Percentiles rank a stretch among this genome's conserved stretches.
Evolutionary conservation across 2,329 filamentous ascomycete species (phyloP).

Genomic region (Talaromyces sp.): DNA sequence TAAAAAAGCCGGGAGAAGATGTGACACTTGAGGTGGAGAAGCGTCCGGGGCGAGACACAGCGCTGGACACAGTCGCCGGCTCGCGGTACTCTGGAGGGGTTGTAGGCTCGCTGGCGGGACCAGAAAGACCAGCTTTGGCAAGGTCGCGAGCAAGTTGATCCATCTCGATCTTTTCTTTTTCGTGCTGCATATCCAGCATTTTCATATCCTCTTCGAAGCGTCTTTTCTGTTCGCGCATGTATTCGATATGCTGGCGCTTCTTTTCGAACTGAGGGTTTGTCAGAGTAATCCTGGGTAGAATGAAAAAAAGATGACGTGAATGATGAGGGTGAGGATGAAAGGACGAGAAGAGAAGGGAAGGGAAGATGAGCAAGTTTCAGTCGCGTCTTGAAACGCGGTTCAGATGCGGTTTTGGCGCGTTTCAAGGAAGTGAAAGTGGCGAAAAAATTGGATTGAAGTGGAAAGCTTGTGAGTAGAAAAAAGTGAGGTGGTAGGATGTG

Average conservation of each 20-base stretch:
- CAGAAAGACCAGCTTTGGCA: slow-evolving; percentile 59
- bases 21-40: slow-evolving; percentile 88
- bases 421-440: no score
- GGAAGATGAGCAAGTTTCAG: no score
- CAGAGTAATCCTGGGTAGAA: background rate
- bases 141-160: slow-evolving; percentile 83
- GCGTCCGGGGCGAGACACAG: slow-evolving; percentile 79
- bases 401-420: no score
- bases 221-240: slow-evolving; percentile 82
- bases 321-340: no score
- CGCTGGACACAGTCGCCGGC: slow-evolving; percentile 70
- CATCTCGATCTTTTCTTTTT: slow-evolving; percentile 79
- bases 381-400: no score
- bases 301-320: slow-evolving; percentile 4
- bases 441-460: no score
- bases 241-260: slow-evolving; percentile 90
- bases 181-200: slow-evolving; percentile 81
- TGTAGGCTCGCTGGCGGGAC: slow-evolving; percentile 87
- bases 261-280: slow-evolving; percentile 73
- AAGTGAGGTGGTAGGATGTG: no score
- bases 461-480: no score
- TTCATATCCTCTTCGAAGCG: slow-evolving; percentile 93
- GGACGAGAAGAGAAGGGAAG: no score
- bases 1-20: slow-evolving; percentile 75
- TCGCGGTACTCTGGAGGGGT: slow-evolving; percentile 93